phyloP scores from a whole-genome alignment of 306 rosid genomes.

The Acacia acuminata region DNA sequence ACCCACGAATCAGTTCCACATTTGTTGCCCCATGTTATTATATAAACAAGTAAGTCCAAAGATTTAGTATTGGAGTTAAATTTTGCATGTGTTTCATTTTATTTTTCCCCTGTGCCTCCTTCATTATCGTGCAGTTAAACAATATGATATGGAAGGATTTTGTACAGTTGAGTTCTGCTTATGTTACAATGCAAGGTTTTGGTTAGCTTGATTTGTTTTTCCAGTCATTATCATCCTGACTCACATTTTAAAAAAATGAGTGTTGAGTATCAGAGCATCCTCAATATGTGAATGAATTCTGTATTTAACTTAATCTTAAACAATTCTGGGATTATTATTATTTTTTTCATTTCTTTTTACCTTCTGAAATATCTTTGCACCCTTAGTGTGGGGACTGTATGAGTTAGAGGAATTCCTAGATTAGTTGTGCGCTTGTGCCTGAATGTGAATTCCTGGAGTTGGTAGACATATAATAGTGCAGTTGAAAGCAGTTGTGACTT shows the following conservation, averaged over 20 bases:
- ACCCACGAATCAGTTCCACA: constrained; percentile 83
- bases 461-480: not conserved
- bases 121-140: not conserved
- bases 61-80: constrained; percentile 22
- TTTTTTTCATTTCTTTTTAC: not conserved
- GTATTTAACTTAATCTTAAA: not conserved
- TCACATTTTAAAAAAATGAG: not conserved
- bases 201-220: constrained; percentile 5
- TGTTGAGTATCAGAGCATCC: not conserved
- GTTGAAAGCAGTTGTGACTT: not conserved
- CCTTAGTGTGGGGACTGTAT: not conserved
- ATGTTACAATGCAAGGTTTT: not conserved
- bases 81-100: constrained; percentile 11
- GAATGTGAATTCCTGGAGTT: constrained; percentile 9
- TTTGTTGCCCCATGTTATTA: constrained; percentile 89
- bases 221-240: constrained; percentile 1
- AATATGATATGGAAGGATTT: not conserved
- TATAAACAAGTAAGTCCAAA: constrained; percentile 69
- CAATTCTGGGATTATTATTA: not conserved
- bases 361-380: not conserved
- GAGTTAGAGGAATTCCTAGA: constrained; percentile 15
- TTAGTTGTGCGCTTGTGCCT: not conserved
- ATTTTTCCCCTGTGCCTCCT: not conserved
- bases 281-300: constrained; percentile 4
- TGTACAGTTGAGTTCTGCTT: not conserved